These are phyloP conservation scores for Talaromyces funiculosus DNA, from an alignment of 2,329 filamentous ascomycete species.

Conservation along the genomic window DNA sequence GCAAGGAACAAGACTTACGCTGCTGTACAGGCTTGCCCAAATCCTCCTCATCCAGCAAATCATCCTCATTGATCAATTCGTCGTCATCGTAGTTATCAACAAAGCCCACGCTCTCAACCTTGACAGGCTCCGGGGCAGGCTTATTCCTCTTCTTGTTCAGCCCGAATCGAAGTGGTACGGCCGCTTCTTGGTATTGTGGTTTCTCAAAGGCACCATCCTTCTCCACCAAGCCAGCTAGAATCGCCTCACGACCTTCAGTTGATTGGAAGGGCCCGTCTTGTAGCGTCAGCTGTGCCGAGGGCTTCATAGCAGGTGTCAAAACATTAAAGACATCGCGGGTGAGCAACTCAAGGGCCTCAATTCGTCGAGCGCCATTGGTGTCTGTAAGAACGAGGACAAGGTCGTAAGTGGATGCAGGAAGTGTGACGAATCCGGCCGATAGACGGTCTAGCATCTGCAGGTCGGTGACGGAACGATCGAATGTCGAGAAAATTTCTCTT, in stretches of 20 bases:
- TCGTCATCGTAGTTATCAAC: conserved; percentile 43
- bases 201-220: conserved; percentile 63
- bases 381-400: conserved; percentile 78
- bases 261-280: conserved; percentile 60
- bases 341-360: conserved; percentile 7
- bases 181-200: conserved; percentile 55
- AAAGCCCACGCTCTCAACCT: conserved; percentile 17
- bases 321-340: conserved; percentile 10
- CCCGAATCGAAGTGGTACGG: conserved; percentile 59
- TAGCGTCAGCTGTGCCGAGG: conserved; percentile 32
- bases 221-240: conserved; percentile 71
- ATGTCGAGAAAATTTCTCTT: conserved; percentile 61
- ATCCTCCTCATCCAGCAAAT: conserved; percentile 78
- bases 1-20: conserved; percentile 54
- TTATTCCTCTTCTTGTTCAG: conserved; percentile 46
- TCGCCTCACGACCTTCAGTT: conserved; percentile 58
- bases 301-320: conserved; percentile 12
- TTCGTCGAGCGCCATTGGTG: conserved; percentile 15
- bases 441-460: conserved; percentile 97
- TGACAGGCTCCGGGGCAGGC: conserved; percentile 7
- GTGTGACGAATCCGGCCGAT: conserved; percentile 69
- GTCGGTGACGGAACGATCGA: conserved; percentile 73
- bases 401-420: conserved; percentile 75
- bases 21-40: conserved; percentile 69
- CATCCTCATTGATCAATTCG: conserved; percentile 87